Percentiles rank a stretch among this genome's conserved stretches.
phyloP scores from a whole-genome alignment of 164 flowering plant genomes.

The Vitis rupestris region DNA sequence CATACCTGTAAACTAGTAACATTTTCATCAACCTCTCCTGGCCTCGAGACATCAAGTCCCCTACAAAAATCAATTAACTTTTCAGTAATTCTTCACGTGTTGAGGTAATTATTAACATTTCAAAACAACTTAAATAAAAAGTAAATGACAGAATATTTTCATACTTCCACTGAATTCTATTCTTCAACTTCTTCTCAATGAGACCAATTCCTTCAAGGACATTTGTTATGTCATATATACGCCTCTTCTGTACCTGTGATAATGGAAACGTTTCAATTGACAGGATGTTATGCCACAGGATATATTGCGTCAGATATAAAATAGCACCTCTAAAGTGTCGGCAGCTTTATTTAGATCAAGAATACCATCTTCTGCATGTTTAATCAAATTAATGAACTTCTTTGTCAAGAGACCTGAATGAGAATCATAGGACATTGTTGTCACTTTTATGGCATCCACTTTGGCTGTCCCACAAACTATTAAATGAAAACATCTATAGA shows the following conservation, averaged over 20 bases:
- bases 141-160: slow-evolving; percentile 11
- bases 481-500: not conserved
- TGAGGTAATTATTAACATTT: not conserved
- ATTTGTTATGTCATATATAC: slow-evolving; percentile 96
- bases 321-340: slow-evolving; percentile 74
- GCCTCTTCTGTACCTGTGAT: slow-evolving; percentile 79
- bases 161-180: slow-evolving; percentile 93
- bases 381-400: slow-evolving; percentile 82
- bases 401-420: slow-evolving; percentile 79
- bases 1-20: slow-evolving; percentile 66
- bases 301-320: not conserved
- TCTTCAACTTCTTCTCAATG: slow-evolving; percentile 89
- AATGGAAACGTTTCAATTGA: slow-evolving; percentile 7
- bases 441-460: not conserved
- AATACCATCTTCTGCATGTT: slow-evolving; percentile 89
- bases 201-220: slow-evolving; percentile 96
- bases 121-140: not conserved
- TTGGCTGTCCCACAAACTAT: not conserved
- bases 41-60: slow-evolving; percentile 73
- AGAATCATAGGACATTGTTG: not conserved
- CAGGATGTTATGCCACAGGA: not conserved
- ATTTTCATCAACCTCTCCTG: slow-evolving; percentile 60
- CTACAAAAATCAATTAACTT: slow-evolving; percentile 31
- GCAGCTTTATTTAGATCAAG: slow-evolving; percentile 95
- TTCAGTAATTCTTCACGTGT: slow-evolving; percentile 1